Evolutionary conservation across 305 asterid species (phyloP).

Genomic region (Fraxinus baroniana): DNA sequence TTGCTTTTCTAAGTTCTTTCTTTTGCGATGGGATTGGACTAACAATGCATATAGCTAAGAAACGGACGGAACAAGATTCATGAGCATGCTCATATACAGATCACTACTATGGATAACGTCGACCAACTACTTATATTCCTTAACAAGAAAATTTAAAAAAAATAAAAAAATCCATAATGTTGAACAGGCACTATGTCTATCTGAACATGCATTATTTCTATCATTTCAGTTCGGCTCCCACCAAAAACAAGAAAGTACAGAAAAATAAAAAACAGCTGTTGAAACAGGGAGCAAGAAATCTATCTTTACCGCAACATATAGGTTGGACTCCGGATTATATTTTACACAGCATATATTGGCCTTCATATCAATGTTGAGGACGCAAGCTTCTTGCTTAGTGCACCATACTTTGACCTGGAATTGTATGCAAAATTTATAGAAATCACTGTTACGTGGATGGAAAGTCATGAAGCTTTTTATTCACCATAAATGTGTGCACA

Average conservation of each 20-base stretch:
- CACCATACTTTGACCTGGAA: conserved; percentile 73
- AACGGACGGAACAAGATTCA: neutral
- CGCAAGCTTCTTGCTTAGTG: conserved; percentile 69
- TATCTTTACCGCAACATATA: conserved; percentile 53
- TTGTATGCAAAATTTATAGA: conserved; percentile 7
- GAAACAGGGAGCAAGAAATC: conserved; percentile 6
- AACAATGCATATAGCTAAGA: neutral
- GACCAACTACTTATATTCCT: neutral
- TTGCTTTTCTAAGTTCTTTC: neutral
- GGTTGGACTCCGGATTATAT: conserved; percentile 68
- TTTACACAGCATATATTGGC: conserved; percentile 78
- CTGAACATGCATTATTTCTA: neutral
- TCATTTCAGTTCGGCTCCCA: neutral
- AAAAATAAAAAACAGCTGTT: neutral
- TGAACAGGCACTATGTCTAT: neutral
- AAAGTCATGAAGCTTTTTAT: neutral
- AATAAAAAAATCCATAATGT: neutral
- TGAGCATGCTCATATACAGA: neutral
- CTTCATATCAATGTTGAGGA: conserved; percentile 63
- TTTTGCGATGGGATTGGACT: neutral
- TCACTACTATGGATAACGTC: neutral
- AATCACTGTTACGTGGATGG: conserved; percentile 12
- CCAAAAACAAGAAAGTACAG: conserved; percentile 4
- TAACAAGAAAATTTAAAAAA: neutral
- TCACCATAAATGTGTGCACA: neutral